A percentile compares a stretch with the other conserved stretches of the same genome.
Conservation (phyloP, 257 asterid genomes). For the Osmanthus fragrans region DNA sequence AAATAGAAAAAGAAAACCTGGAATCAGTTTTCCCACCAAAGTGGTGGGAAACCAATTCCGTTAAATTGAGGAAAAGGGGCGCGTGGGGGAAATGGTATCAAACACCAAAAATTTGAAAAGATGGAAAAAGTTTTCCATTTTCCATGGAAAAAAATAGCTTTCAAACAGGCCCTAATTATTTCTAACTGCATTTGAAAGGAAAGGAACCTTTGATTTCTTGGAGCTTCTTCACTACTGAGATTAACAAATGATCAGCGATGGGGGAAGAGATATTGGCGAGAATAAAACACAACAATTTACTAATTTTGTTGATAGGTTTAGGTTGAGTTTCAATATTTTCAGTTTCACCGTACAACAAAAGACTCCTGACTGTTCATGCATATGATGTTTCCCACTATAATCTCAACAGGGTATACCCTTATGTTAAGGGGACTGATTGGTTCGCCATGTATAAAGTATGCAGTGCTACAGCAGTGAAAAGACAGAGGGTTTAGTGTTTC, state of each 20-base stretch:
- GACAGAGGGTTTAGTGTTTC: neutral
- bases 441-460: neutral
- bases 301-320: slow-evolving; percentile 1
- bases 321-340: slow-evolving; percentile 5
- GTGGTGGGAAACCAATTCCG: too few relatives aligned
- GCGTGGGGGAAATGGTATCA: too few relatives aligned
- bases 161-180: too few relatives aligned
- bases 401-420: neutral
- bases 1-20: too few relatives aligned
- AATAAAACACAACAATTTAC: neutral
- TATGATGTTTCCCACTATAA: neutral
- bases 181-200: neutral
- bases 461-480: neutral
- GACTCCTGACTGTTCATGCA: slow-evolving; percentile 11
- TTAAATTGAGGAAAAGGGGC: too few relatives aligned
- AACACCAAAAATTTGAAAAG: too few relatives aligned
- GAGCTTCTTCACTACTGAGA: neutral
- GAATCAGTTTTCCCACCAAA: too few relatives aligned
- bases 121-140: too few relatives aligned
- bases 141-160: too few relatives aligned
- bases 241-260: neutral
- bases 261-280: neutral
- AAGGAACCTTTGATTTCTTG: neutral
- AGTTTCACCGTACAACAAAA: neutral
- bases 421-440: neutral